phyloP scores from a whole-genome alignment of 2,329 filamentous ascomycete species.

The Epichloe glyceriae region DNA sequence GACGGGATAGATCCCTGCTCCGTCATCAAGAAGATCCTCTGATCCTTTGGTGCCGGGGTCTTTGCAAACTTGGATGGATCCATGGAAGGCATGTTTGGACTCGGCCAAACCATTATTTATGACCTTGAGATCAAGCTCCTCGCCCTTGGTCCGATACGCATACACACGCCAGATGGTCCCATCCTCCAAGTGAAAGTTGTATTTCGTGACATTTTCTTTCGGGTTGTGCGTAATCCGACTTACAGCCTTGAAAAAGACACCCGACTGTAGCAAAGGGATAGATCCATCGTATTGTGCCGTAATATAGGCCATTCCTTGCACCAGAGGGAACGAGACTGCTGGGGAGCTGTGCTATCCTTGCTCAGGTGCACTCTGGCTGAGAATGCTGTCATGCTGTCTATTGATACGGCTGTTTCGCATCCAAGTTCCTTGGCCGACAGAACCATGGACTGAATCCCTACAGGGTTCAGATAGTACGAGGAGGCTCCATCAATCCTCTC shows the following conservation, averaged over 20 bases:
- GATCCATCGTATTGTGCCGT: slow-evolving; percentile 63
- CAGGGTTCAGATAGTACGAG: slow-evolving; percentile 66
- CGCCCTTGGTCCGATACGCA: slow-evolving; percentile 45
- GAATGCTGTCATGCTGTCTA: slow-evolving; percentile 41
- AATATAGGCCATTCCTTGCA: slow-evolving; percentile 82
- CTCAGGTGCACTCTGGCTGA: slow-evolving; percentile 56
- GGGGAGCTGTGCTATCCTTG: slow-evolving; percentile 38
- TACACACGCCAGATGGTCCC: slow-evolving; percentile 71
- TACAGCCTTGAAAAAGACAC: slow-evolving; percentile 60
- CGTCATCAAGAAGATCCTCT: slow-evolving; percentile 60
- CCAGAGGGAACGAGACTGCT: slow-evolving; percentile 62
- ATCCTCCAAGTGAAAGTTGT: slow-evolving; percentile 59
- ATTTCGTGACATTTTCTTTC: slow-evolving; percentile 60
- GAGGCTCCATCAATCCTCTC: slow-evolving; percentile 42
- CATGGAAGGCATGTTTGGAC: slow-evolving; percentile 56
- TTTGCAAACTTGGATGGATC: slow-evolving; percentile 74
- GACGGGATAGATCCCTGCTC: slow-evolving; percentile 62
- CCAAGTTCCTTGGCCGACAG: slow-evolving; percentile 68
- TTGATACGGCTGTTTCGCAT: slow-evolving; percentile 41
- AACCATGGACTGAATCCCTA: slow-evolving; percentile 69
- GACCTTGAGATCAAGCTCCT: slow-evolving; percentile 54
- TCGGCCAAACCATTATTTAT: slow-evolving; percentile 52
- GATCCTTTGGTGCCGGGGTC: slow-evolving; percentile 42
- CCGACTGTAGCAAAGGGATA: slow-evolving; percentile 61
- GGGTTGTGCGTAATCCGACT: slow-evolving; percentile 41